Conservation (phyloP, 2,329 filamentous ascomycete species). For the Parastagonospora nodorum region DNA sequence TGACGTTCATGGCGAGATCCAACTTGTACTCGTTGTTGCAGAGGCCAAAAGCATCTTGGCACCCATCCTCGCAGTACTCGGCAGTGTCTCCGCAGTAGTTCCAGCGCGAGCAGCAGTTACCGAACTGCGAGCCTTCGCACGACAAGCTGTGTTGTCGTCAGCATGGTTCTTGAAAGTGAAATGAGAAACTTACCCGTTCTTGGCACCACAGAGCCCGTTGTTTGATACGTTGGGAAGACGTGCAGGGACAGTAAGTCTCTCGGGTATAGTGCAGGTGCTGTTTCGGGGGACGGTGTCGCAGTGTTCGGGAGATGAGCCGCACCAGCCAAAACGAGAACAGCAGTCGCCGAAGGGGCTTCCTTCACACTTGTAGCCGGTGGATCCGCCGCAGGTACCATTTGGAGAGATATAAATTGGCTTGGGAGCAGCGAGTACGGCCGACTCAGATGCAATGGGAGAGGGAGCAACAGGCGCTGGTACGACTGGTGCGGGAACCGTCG, state of each 20-base stretch:
- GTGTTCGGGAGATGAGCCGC: constrained; percentile 14
- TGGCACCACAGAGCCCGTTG: not conserved
- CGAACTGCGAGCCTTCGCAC: not conserved
- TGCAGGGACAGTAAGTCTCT: not conserved
- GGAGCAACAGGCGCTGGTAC: not conserved
- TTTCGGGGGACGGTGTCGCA: constrained; percentile 11
- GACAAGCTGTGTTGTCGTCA: not conserved
- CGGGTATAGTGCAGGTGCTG: not conserved
- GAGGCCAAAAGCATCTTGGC: constrained; percentile 9
- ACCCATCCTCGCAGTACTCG: constrained; percentile 27
- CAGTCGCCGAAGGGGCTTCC: constrained; percentile 10
- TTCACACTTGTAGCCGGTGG: constrained; percentile 6
- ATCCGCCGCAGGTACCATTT: constrained; percentile 11
- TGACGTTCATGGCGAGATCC: not conserved
- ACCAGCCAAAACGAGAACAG: constrained; percentile 14
- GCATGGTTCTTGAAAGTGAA: not conserved
- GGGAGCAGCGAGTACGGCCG: not conserved
- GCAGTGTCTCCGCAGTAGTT: constrained; percentile 4
- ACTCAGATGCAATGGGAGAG: not conserved
- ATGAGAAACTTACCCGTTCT: not conserved
- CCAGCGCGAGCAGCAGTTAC: not conserved
- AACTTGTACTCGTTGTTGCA: not conserved
- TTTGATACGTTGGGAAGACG: not conserved
- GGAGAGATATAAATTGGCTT: not conserved
- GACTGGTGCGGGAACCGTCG: not conserved